Base-by-base conservation (phyloP, 2,329 filamentous ascomycete genomes). In the Bretziella fagacearum region DNA sequence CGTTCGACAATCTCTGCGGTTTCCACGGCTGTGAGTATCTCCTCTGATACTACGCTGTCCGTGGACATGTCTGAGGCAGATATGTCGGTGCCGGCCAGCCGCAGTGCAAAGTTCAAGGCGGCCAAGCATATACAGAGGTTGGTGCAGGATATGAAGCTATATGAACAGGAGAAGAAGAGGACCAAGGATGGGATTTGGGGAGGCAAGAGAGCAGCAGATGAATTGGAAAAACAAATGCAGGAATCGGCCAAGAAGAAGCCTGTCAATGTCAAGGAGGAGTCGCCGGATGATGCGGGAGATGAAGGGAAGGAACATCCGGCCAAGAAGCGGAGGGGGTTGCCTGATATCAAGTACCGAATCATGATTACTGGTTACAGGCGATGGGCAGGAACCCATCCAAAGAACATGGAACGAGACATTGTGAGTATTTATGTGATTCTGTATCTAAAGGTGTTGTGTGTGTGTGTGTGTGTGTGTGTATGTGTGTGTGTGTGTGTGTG, bases 151-250 rank as follows among this genome's bases (percentile, higher is more conserved):
- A 86, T 96, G 56, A 81, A 80, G 2, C 66, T 93, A 26, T 98
- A 91, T 57, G 82, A 96, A 57, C 94, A 91, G 59, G 91, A 98
- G 63, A 85, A 75, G 66, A 95, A 93, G 65, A 77, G 91, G 17
- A 62, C 65, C 5, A 57, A 59, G 52, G 75, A 70, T 53, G 64
- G 63, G 2, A 66, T 70, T 0, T 80, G 74, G 68, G 76, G 77
- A 20, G 76, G 76, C 18, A 79, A 77, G 56, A 67, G 74, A 43
- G 76, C 76, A 1, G 69, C 74, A 2, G 71, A 78, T 47, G 61
- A 66, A 49, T 65, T 73, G 15, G 75, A 80, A 48, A 71, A 68
- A 55, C 67, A 4, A 8, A 45, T 44, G 41, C 30, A 17, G 1
- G 64, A 69, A 17, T 30, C 41, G 10, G 23, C 30, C 3, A 17